Base-by-base conservation (phyloP, 805 yeast species). In the Saccharomycopsis vini region DNA sequence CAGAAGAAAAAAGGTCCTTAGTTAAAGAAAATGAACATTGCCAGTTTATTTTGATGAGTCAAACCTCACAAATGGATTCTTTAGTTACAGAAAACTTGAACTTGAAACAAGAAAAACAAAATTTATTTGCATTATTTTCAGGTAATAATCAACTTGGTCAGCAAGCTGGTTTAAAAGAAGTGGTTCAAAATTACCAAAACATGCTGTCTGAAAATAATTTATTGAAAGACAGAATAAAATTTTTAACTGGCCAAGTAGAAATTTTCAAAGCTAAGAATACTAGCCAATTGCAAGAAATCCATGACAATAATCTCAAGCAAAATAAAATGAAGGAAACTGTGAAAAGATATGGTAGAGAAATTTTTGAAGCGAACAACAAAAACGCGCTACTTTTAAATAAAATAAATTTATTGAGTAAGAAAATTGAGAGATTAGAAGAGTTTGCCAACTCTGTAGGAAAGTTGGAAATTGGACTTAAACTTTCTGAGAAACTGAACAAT, bases 301-400 rank as follows among this genome's bases (percentile, higher is more conserved):
- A 46, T 55, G 31, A 68, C 54, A 42, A 58, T 64, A 52, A 39
- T 51, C 16, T 34, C 56, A 26, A 43, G 12, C 18, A 16, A 2
- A 24, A 43, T 16, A 31, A 42, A 31, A 23, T 37, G 22, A 18
- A 26, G 4, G 9, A 23, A 5, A 13, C 9, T 7, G 16, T 20
- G 4, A 23, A 20, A 2, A 1, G n/a, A 3, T 15, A 13, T 5
- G 19, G 6, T 10, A 18, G 13, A 18, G 21, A 5, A 2, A 28
- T 5, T 12, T 15, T 19, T 21, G 71, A 78, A 44, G 56, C 73
- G 4, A 74, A 75, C 39, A 70, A 72, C 42, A 79, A 77, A 45
- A 68, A 68, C 41, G 54, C 63, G 2, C 61, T 81, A 35, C 71
- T 79, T n/a, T 54, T 63, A 20, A 75, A 73, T 49, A 89, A 82